Percentiles rank a stretch among this genome's conserved stretches.
phyloP scores from a whole-genome alignment of 257 asterid genomes.

The Linderniella brevidens region DNA sequence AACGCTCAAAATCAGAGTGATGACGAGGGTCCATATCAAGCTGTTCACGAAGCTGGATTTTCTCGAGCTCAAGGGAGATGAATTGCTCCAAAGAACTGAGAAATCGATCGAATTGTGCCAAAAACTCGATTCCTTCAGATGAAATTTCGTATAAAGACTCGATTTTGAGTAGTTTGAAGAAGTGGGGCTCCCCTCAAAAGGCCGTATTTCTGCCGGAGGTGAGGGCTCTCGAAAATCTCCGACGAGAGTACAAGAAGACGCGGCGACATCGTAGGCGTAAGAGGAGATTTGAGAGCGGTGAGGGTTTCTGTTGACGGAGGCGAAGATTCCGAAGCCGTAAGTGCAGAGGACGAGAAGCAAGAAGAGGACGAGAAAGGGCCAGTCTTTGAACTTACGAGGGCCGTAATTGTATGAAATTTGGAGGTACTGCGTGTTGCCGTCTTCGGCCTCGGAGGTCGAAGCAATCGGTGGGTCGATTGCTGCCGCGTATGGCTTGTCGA shows the following conservation, averaged over 20 bases:
- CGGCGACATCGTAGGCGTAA: slow-evolving; percentile 30
- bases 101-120: slow-evolving; percentile 1
- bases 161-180: slow-evolving; percentile 4
- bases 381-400: slow-evolving; percentile 51
- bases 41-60: slow-evolving; percentile 32
- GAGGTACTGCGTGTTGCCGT: slow-evolving; percentile 49
- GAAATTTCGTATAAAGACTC: too few species aligned
- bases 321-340: slow-evolving; percentile 71
- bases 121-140: slow-evolving; percentile 2
- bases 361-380: slow-evolving; percentile 54
- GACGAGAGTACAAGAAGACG: slow-evolving; percentile 43
- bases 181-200: neutral
- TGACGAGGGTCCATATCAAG: slow-evolving; percentile 71
- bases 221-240: slow-evolving; percentile 11
- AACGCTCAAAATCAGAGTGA: slow-evolving; percentile 44
- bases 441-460: slow-evolving; percentile 30
- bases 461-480: slow-evolving; percentile 23
- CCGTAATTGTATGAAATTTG: slow-evolving; percentile 90
- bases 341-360: slow-evolving; percentile 42
- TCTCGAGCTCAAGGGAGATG: slow-evolving; percentile 11
- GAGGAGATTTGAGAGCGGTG: slow-evolving; percentile 37
- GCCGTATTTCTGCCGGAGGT: neutral
- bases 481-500: slow-evolving; percentile 26
- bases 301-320: slow-evolving; percentile 51
- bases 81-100: too few species aligned